Conservation (phyloP, 1,284 basidiomycete species). For the Coniferiporia weirii region DNA sequence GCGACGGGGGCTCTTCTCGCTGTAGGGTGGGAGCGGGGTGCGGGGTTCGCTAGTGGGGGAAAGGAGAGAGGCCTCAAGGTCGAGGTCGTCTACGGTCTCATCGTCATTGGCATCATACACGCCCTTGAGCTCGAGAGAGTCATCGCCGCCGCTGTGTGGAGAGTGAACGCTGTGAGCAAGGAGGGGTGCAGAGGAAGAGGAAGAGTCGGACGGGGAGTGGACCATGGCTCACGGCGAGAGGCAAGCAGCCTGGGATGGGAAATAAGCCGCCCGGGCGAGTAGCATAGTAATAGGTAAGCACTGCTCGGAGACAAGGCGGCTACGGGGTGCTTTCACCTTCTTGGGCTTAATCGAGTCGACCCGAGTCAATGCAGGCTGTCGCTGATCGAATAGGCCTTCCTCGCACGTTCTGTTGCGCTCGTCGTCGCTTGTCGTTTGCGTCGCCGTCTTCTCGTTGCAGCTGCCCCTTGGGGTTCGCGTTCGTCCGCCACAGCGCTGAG, state of each 20-base stretch:
- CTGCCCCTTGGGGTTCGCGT: background rate
- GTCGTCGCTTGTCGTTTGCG: background rate
- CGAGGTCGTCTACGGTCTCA: background rate
- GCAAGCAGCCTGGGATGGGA: background rate
- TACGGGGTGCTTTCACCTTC: too few species aligned
- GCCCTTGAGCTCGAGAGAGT: background rate
- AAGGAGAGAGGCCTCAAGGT: constrained; percentile 9
- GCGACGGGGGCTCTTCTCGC: background rate
- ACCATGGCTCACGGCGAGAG: background rate
- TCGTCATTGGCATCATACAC: background rate
- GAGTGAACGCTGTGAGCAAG: background rate
- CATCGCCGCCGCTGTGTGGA: background rate
- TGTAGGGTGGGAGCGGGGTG: background rate
- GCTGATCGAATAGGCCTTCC: background rate
- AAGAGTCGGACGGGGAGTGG: constrained; percentile 1
- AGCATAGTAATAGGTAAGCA: too few species aligned
- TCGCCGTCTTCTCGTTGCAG: background rate
- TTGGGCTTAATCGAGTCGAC: too few species aligned
- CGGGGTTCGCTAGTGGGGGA: background rate
- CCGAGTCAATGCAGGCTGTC: too few species aligned
- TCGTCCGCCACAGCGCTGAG: too few species aligned
- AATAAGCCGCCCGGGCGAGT: too few species aligned
- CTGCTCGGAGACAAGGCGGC: too few species aligned
- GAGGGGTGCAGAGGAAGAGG: constrained; percentile 1
- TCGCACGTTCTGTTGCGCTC: background rate